A percentile compares a stretch with the other conserved stretches of the same genome.
Evolutionary conservation across 179 eudicot species (phyloP).

Genomic region (Camellia oleifera): DNA sequence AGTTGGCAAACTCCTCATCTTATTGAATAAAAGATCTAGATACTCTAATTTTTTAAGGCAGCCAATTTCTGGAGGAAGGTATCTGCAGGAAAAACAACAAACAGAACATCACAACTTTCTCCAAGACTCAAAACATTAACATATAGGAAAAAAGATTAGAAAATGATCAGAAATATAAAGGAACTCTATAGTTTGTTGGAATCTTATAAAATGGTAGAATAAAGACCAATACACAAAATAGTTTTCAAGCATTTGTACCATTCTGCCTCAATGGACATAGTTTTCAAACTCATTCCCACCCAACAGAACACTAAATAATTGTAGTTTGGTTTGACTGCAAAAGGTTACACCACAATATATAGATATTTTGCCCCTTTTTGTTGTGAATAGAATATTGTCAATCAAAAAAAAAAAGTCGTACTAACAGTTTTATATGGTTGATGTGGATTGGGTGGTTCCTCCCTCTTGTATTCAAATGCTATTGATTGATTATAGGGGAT

Average conservation of each 20-base stretch:
- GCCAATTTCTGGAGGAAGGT: conserved; percentile 92
- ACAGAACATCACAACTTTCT: conserved; percentile 6
- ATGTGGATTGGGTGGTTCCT: too few relatives aligned
- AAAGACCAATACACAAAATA: neutral
- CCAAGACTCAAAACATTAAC: conserved; percentile 5
- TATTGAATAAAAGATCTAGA: conserved; percentile 87
- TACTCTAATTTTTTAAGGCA: conserved; percentile 66
- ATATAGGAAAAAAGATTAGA: neutral
- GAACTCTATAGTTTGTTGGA: neutral
- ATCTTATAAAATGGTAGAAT: neutral
- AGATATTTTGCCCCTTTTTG: too few relatives aligned
- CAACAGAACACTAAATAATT: neutral
- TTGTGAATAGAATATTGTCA: too few relatives aligned
- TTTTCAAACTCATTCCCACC: conserved; percentile 1
- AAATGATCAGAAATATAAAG: neutral
- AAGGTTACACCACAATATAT: too few relatives aligned
- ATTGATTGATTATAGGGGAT: too few relatives aligned
- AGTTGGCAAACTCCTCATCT: conserved; percentile 71
- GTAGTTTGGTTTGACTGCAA: neutral
- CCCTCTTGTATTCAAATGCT: too few relatives aligned
- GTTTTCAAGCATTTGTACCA: neutral
- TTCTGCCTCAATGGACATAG: neutral
- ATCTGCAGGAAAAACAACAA: conserved; percentile 49
- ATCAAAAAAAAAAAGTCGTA: too few relatives aligned
- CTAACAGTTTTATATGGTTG: too few relatives aligned